Percentiles rank a stretch among this genome's conserved stretches.
Evolutionary conservation across 352 stramenopile species (phyloP).

Genomic region (Phytophthora foliorum): DNA sequence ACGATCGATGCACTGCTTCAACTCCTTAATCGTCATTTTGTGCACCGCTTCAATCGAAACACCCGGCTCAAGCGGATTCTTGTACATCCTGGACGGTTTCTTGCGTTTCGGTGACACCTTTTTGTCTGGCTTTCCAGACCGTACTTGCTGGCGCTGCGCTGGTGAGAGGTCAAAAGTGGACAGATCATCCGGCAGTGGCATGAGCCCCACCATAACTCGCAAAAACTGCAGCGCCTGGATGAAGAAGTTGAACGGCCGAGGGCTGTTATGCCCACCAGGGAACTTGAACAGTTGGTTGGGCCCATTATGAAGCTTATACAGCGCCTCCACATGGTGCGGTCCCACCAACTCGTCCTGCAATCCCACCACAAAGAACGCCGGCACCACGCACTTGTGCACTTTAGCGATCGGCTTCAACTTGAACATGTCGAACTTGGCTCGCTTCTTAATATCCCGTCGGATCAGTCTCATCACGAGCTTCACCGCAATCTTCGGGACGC

Average conservation of each 20-base stretch:
- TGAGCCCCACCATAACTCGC: constrained; percentile 78
- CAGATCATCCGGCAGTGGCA: constrained; percentile 68
- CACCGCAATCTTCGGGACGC: constrained; percentile 84
- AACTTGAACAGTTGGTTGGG: constrained; percentile 88
- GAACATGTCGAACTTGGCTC: constrained; percentile 91
- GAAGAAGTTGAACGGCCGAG: constrained; percentile 81
- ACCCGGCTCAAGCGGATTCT: constrained; percentile 68
- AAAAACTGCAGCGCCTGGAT: constrained; percentile 84
- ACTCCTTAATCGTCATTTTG: constrained; percentile 79
- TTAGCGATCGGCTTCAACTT: constrained; percentile 86
- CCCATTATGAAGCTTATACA: constrained; percentile 82
- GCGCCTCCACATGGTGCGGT: constrained; percentile 73
- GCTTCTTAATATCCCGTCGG: constrained; percentile 78
- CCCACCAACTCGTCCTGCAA: constrained; percentile 85
- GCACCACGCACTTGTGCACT: constrained; percentile 77
- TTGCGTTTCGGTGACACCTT: constrained; percentile 37
- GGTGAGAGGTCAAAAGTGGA: constrained; percentile 60
- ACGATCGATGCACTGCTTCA: constrained; percentile 80
- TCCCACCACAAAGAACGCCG: constrained; percentile 82
- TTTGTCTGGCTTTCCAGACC: constrained; percentile 16
- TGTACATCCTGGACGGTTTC: constrained; percentile 59
- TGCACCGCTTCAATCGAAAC: constrained; percentile 72
- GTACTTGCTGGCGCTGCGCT: constrained; percentile 35
- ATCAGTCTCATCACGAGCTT: constrained; percentile 88
- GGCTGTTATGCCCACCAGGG: constrained; percentile 82